Base-by-base conservation (phyloP, 2,329 filamentous ascomycete genomes). In the Venturia pyrina region DNA sequence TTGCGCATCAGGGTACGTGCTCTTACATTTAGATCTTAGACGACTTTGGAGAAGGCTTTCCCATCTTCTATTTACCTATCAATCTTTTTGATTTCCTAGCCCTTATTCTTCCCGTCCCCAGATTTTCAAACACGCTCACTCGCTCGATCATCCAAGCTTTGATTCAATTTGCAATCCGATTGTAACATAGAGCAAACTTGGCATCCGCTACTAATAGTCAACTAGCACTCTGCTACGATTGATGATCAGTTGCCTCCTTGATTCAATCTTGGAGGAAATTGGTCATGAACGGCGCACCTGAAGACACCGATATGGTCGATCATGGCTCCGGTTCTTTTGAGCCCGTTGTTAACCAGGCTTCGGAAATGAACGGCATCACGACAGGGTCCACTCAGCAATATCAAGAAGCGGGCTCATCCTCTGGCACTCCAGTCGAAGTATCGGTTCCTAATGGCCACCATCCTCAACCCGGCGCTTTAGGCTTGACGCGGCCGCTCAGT, bases 291-390 rank as follows among this genome's bases (percentile, higher is more conserved):
- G 37, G 37, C 60, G 24, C 6, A 28, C 21, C 10, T 17, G 37
- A 62, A 40, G 60, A 62, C 34, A 62, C 60, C 60, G 60, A 40
- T 10, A 62, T 62, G 60, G 24, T 8, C 24, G 60, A 24, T n/a
- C 19, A 32, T 6, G 32, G 5, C 57, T 11, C 34, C 28, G 4
- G 17, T 17, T 34, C 28, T 21, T 21, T 32, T 19, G 60, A 62
- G 21, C 21, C 40, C 40, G 37, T 11, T n/a, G 19, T 37, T 37
- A 19, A 7, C 24, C 53, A 19, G 53, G 17, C 53, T 1, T 59
- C 5, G 32, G 53, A 28, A 21, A 59, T 28, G 19, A 59, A 59
- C 11, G 53, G 53, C 53, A 13, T 37, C 11, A 2, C 17, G 4
- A 15, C 53, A 37, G 15, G 7, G 6, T n/a, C 17, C 5, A 59